These are phyloP conservation scores for Venturia effusa DNA, from an alignment of 2,329 filamentous ascomycete species.

Conservation along the genomic window DNA sequence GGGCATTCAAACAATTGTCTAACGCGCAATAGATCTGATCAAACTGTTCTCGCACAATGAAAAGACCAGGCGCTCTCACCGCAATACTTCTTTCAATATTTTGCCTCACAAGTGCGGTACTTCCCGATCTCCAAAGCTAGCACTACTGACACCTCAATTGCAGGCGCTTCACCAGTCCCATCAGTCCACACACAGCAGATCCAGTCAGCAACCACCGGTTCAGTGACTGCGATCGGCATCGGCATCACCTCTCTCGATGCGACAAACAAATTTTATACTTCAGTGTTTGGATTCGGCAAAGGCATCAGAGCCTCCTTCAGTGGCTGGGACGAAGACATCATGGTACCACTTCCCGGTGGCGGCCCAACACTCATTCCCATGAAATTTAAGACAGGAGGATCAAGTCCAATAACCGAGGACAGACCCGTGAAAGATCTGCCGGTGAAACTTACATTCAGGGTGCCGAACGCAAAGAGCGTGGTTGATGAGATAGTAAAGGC, in stretches of 20 bases:
- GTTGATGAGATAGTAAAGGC: not conserved
- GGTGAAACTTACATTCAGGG: slow-evolving; percentile 6
- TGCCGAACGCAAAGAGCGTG: not conserved
- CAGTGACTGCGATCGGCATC: slow-evolving; percentile 1
- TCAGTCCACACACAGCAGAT: no score
- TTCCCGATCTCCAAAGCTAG: not conserved
- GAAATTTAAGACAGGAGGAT: slow-evolving; percentile 4
- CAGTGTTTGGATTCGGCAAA: slow-evolving; percentile 1
- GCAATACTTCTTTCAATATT: not conserved
- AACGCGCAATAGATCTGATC: no score
- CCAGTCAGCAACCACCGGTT: not conserved
- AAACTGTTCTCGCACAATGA: not conserved
- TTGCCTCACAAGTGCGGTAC: not conserved
- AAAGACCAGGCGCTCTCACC: not conserved
- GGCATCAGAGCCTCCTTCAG: not conserved
- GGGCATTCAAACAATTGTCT: no score
- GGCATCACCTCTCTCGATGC: slow-evolving; percentile 1
- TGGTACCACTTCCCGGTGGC: not conserved
- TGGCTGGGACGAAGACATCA: slow-evolving; percentile 6
- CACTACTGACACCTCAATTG: not conserved
- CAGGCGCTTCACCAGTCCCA: not conserved
- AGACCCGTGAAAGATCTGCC: slow-evolving; percentile 3
- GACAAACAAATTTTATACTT: not conserved
- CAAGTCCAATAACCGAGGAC: not conserved
- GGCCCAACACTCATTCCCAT: slow-evolving; percentile 6